A percentile compares a stretch with the other conserved stretches of the same genome.
These are phyloP conservation scores for Rhodamnia argentea DNA, from an alignment of 345 rosid genomes.

Conservation along the genomic window DNA sequence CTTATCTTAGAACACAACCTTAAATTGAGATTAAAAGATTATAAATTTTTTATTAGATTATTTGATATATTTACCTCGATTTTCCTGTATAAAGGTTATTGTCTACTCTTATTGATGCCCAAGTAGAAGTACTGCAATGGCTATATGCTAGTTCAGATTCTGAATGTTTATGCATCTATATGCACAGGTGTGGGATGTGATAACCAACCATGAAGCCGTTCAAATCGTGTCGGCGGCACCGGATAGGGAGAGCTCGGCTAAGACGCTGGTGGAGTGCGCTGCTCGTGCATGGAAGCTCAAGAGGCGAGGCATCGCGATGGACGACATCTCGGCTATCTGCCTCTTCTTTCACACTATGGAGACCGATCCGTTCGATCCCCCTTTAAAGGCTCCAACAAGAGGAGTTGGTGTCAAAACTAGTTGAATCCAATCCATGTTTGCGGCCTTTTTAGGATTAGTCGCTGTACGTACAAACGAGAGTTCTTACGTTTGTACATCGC, in stretches of 20 bases:
- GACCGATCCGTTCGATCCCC: not conserved
- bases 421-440: not conserved
- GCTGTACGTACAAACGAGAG: not conserved
- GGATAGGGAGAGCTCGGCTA: slow-evolving; percentile 53
- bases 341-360: slow-evolving; percentile 43
- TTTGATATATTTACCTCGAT: not conserved
- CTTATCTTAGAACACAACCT: not conserved
- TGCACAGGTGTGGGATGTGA: slow-evolving; percentile 73
- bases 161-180: not conserved
- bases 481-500: not conserved
- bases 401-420: not conserved
- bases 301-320: slow-evolving; percentile 60
- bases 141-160: not conserved
- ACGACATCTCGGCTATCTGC: slow-evolving; percentile 80
- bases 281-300: slow-evolving; percentile 59
- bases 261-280: slow-evolving; percentile 62
- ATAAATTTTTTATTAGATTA: not conserved
- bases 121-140: no score
- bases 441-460: not conserved
- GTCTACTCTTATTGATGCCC: not conserved
- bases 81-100: not conserved
- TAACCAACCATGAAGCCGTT: slow-evolving; percentile 75
- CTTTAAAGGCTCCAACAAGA: not conserved
- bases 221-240: slow-evolving; percentile 43
- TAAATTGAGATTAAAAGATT: not conserved